phyloP scores from a whole-genome alignment of 225 moss, liverwort and hornwort species.

The Takakia lepidozioides region DNA sequence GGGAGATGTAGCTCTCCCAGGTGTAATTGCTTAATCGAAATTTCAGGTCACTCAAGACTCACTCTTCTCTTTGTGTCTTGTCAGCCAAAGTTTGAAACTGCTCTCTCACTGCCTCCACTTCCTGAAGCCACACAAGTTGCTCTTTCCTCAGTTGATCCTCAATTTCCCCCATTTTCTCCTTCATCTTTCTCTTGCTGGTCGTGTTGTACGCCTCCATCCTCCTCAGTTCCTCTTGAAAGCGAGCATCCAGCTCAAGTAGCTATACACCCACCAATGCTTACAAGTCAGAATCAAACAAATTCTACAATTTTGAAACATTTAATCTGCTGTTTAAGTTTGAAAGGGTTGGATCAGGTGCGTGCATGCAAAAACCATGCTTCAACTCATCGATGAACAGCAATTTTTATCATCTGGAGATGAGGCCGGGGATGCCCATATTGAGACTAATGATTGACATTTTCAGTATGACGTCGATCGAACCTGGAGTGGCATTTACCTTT shows the following conservation, averaged over 20 bases:
- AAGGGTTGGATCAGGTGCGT: no score
- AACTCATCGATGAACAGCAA: no score
- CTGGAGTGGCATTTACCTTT: conserved; percentile 11
- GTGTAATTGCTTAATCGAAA: no score
- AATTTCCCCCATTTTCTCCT: conserved; percentile 25
- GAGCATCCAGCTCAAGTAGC: conserved; percentile 23
- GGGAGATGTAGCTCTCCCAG: no score
- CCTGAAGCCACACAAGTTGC: conserved; percentile 35
- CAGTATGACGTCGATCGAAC: no score
- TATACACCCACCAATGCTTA: conserved; percentile 4
- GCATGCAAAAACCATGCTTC: no score
- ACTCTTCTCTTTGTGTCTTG: neutral
- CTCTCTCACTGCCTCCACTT: conserved; percentile 37
- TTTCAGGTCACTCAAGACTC: no score
- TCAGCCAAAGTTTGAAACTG: conserved; percentile 13
- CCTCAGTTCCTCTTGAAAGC: conserved; percentile 19
- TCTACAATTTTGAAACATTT: neutral
- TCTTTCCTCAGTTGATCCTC: conserved; percentile 23
- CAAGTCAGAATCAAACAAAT: no score
- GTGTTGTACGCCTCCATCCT: conserved; percentile 24
- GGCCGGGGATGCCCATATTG: no score
- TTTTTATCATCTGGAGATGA: no score
- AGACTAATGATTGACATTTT: no score
- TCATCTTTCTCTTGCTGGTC: conserved; percentile 18
- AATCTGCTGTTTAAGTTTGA: neutral